Evolutionary conservation across 2,329 filamentous ascomycete genomes (phyloP).

Genomic region (Fusarium nurragi): DNA sequence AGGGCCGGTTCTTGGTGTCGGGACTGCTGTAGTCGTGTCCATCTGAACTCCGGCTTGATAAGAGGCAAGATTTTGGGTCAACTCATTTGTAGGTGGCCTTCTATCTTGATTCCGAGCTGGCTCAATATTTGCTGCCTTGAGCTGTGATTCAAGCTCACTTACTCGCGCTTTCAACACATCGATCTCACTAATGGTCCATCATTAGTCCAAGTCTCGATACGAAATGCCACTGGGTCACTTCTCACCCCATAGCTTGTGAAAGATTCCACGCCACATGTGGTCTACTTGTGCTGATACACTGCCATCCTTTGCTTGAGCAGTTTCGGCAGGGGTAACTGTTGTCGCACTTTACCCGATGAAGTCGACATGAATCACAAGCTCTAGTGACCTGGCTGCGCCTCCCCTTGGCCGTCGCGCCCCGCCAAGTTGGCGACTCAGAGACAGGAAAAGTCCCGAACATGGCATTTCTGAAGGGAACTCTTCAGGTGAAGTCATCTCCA

Average conservation of each 20-base stretch:
- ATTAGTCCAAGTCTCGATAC: too few relatives aligned
- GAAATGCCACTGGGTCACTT: fast-evolving
- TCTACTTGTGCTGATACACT: neutral
- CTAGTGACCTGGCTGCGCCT: neutral
- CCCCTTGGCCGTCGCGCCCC: neutral
- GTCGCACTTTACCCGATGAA: neutral
- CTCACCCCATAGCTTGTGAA: neutral
- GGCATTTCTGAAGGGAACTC: too few relatives aligned
- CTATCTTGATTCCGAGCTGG: fast-evolving
- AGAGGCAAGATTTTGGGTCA: fast-evolving
- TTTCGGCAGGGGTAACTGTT: neutral
- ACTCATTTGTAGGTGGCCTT: fast-evolving
- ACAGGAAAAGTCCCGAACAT: neutral
- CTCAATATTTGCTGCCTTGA: neutral
- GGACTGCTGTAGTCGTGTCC: fast-evolving
- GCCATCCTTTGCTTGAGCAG: neutral
- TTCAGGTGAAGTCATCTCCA: too few relatives aligned
- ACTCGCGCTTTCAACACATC: neutral
- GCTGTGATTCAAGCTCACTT: neutral
- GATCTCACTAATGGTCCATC: neutral
- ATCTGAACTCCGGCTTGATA: neutral
- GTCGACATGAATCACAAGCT: neutral
- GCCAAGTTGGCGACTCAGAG: fast-evolving
- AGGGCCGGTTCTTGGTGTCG: neutral
- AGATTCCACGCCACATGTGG: neutral